Base-by-base conservation (phyloP, 352 stramenopile species). In the Sclerospora graminicola region DNA sequence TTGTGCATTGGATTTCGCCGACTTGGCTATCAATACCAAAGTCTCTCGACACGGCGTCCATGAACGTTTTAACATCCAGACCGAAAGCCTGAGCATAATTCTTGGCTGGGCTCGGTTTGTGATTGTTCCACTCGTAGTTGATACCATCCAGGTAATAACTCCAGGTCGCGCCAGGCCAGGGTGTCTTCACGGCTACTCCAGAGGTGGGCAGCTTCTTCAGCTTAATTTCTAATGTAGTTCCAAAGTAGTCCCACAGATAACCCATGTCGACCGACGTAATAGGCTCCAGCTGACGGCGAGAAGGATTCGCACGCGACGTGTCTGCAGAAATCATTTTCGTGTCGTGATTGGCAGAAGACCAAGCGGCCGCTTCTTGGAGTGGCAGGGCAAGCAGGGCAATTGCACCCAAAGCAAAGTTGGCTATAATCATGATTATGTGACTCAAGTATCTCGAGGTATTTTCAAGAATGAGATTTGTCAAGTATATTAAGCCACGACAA, bases 161-260 rank as follows among this genome's bases (percentile, higher is more conserved):
- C 68, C 70, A 86, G 66, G 84, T 84, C 49, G 64, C 68, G 18
- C 51, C 63, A 3, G 64, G 38, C 69, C 69, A 82, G 10, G 66
- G 66, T 13, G 29, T 38, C 21, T 33, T 21, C 8, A 0, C 8
- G 19, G 11, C 11, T 2, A 55, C 44, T 2, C 47, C 51, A 10
- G 28, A 0, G 2, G 41, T 69, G 0, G 56, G 48, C 3, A 69
- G 39, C 15, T 63, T 40, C 11, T 54, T 51, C 9, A 65, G 18
- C 0, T 10, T 58, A 32, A 41, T 54, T 29, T 60, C 59, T 41
- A 65, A 57, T 28, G 35, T 41, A n/a, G 32, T 50, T 19, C 45
- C 45, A 42, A 60, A 60, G 29, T 60, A 53, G 4, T 40, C 45
- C 16, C 57, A 50, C 4, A 65, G 45, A 31, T 57, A 50, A n/a